Base-by-base conservation (phyloP, 352 stramenopile genomes). In the Phytophthora litchii region DNA sequence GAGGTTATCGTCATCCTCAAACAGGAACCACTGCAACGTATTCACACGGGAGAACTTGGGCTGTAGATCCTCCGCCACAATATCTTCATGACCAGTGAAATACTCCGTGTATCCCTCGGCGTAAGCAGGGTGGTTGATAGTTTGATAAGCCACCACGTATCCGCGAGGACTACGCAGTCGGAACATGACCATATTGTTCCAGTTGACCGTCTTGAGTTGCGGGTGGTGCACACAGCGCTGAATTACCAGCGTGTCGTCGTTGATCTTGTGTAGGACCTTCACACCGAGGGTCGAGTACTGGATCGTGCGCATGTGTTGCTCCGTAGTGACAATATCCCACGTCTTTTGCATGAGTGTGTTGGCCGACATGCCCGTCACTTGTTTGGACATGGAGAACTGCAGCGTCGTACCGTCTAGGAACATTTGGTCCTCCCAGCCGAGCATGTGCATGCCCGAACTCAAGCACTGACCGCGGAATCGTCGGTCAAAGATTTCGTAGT, bases 171-270 rank as follows among this genome's bases (percentile, higher is more conserved):
- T 78, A 16, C 70, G 73, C 21, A 76, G 52, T 6, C 68, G 72
- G 43, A 81, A 81, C 69, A 81, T 78, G 70, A 81, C 64, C 72
- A 81, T 76, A 40, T 80, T 77, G 38, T 76, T 76, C 52, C 73
- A 83, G 51, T 72, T 76, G 29, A 83, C 67, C 3, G 58, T 79
- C 36, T 78, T 58, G 27, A 83, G 64, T 51, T 79, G 70, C 42
- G 73, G 67, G 38, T 83, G 73, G 54, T 83, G 70, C 53, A 83
- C 73, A 42, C 67, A 76, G 20, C 73, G 73, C 57, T 80, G 70
- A 4, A 77, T 38, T 14, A 83, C 60, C 9, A 83, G 23, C 13
- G 74, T 71, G 46, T 83, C 73, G 8, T 83, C 68, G 51, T 80
- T 83, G 46, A 83, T 70, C 29, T 76, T 72, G 37, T 83, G 73